A percentile compares a stretch with the other conserved stretches of the same genome.
These are phyloP conservation scores for Endothia cerciana DNA, from an alignment of 2,329 filamentous ascomycete genomes.

Conservation along the genomic window DNA sequence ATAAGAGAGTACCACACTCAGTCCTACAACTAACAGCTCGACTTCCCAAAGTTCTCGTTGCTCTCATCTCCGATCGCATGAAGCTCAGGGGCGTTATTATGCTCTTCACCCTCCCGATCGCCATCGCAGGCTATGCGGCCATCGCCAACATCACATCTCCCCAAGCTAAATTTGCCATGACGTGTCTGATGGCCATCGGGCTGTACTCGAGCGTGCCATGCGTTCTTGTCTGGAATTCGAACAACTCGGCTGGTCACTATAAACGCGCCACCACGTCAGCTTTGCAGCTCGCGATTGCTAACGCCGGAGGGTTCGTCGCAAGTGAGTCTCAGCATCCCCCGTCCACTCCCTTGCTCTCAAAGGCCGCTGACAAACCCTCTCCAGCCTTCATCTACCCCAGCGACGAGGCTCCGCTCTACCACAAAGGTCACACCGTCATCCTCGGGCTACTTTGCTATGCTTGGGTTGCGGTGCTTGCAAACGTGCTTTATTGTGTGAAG, in stretches of 20 bases:
- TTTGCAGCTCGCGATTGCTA: slow-evolving; percentile 68
- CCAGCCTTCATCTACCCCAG: slow-evolving; percentile 64
- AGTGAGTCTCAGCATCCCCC: slow-evolving; percentile 45
- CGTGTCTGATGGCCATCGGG: slow-evolving; percentile 68
- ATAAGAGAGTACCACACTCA: background rate
- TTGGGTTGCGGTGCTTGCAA: slow-evolving; percentile 64
- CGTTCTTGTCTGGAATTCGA: slow-evolving; percentile 68
- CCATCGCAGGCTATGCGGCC: slow-evolving; percentile 67
- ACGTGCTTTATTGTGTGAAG: slow-evolving; percentile 66
- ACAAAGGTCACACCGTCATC: slow-evolving; percentile 64
- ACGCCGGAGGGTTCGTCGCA: slow-evolving; percentile 69
- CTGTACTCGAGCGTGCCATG: slow-evolving; percentile 66
- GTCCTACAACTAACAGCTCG: background rate
- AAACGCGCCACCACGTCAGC: slow-evolving; percentile 70
- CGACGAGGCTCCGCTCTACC: slow-evolving; percentile 59
- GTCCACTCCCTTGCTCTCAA: background rate
- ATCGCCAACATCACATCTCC: slow-evolving; percentile 60
- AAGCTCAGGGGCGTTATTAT: slow-evolving; percentile 64
- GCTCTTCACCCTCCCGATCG: slow-evolving; percentile 64
- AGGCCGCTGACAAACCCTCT: background rate
- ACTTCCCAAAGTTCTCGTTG: slow-evolving; percentile 47
- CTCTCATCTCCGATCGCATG: slow-evolving; percentile 64
- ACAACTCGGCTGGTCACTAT: slow-evolving; percentile 71
- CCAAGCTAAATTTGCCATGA: slow-evolving; percentile 65
- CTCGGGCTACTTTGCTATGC: slow-evolving; percentile 62